These are phyloP conservation scores for Panellus pusillus DNA, from an alignment of 768 basidiomycete genomes.

Conservation along the genomic window DNA sequence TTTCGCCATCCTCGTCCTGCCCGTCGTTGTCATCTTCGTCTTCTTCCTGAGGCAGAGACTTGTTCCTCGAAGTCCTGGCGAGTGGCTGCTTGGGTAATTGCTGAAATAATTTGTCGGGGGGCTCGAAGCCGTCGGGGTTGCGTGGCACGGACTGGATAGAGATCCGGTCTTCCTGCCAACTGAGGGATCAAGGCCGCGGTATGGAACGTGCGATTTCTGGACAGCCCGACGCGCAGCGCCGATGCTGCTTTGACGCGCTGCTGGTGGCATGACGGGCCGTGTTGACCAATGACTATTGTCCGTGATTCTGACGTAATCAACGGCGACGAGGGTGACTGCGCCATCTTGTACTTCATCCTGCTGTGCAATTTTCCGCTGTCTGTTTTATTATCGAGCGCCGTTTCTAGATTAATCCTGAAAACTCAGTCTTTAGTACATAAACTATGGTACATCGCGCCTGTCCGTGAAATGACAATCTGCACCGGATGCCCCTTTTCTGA, in stretches of 20 bases:
- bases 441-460: conserved; percentile 60
- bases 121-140: conserved; percentile 81
- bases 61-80: conserved; percentile 52
- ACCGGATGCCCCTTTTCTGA: conserved; percentile 21
- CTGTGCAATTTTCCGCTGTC: no score
- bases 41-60: conserved; percentile 28
- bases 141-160: conserved; percentile 66
- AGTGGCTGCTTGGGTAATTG: conserved; percentile 52
- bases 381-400: no score
- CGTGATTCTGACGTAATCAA: no score
- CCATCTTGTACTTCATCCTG: no score
- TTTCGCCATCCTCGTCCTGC: conserved; percentile 59
- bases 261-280: conserved; percentile 36
- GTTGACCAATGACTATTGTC: no score
- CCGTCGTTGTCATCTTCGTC: conserved; percentile 43
- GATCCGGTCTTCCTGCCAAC: conserved; percentile 84
- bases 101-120: conserved; percentile 75
- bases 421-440: conserved; percentile 30
- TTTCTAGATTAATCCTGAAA: no score
- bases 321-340: no score
- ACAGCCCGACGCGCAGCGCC: conserved; percentile 52
- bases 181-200: conserved; percentile 72
- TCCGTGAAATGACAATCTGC: conserved; percentile 52
- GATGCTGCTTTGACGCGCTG: conserved; percentile 48
- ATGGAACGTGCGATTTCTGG: conserved; percentile 72